Base-by-base conservation (phyloP, 257 asterid species). In the Anisodus tanguticus region DNA sequence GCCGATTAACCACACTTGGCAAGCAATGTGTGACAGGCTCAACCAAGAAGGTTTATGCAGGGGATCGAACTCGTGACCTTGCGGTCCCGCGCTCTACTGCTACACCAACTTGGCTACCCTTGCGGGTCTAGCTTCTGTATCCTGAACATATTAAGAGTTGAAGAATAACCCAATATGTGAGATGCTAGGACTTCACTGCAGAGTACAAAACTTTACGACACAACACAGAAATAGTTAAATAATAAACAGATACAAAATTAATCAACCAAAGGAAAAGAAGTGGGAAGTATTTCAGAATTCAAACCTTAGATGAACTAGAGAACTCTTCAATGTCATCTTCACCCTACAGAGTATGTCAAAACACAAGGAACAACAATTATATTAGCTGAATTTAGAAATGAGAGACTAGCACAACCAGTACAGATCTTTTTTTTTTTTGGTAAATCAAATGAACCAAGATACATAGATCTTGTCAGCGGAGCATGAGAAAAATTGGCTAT, bases 301-400 rank as follows among this genome's bases (percentile, higher is more conserved):
- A 76, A 26, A 93, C 96, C 95, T 90, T 87, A n/a, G 94, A 83
- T 82, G 91, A 9, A 90, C 94, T 91, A 64, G 93, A 90, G 84
- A 90, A 86, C 81, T 91, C 97, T 88, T 92, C 94, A 82, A 92
- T 92, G 54, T 90, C 95, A 64, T 83, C 91, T 85, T 86, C 92
- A 58, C 81, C 91, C 97, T 93, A 85, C 84, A 88, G 11, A 84
- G 84, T 55, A 45, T 45, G 72, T 51, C 67, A 80, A 86, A 80
- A 45, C 45, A 81, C 26, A 45, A 63, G 35, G 9, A 35, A 1
- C 35, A 31, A 31, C 35, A 31, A 31, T 31, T 31, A 31, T 31
- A 31, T 77, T 26, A 26, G 26, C 82, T 8, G 49, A 77, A 77
- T 77, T 53, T 77, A 77, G 31, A 53, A 31, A 31, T 8, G 39